Base-by-base conservation (phyloP, 495 filamentous ascomycete genomes). In the Penicillium egyptiacum region DNA sequence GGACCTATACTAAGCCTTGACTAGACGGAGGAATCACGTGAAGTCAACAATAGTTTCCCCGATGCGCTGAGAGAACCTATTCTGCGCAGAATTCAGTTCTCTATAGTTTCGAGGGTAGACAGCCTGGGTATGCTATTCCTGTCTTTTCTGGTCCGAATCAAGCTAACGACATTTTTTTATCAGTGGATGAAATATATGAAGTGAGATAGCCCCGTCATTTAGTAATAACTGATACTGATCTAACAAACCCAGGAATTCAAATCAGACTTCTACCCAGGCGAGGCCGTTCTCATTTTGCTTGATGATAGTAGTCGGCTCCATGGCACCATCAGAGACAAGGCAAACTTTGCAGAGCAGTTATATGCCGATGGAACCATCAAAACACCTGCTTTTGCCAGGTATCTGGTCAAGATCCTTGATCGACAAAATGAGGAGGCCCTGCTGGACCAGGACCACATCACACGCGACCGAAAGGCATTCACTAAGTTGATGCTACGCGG, bases 401-500 rank as follows among this genome's bases (percentile, higher is more conserved):
- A 96, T 70, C 83, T 89, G 50, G 91, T 95, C 55, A 88, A 84
- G 57, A 74, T 95, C 28, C 76, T 86, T 35, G 81, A 87, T 53
- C 79, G 82, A 26, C 84, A 83, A 6, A 82, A 85, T 16, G 85
- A 91, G 65, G 90, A 95, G 66, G 86, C 86, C 44, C 75, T 90
- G 19, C 78, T 95, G 37, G 89, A 95, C 64, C 87, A 93, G 56
- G 80, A 87, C 33, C 87, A 94, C 60, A 86, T 98, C 60, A 86
- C 81, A 41, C 88, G 94, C 17, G 94, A 98, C 62, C 86, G 91
- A 25, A 96, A 92, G 64, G 84, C 90, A 5, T 99, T 98, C 71
- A 96, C 93, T 39, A 99, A 99, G 74, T 86, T 92, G 44, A 90
- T 96, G 70, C 77, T 99, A 50, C 86, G 92, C 28, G 88, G 91